Evolutionary conservation across 2,329 filamentous ascomycete species (phyloP).

Genomic region (Blastomyces parvus): DNA sequence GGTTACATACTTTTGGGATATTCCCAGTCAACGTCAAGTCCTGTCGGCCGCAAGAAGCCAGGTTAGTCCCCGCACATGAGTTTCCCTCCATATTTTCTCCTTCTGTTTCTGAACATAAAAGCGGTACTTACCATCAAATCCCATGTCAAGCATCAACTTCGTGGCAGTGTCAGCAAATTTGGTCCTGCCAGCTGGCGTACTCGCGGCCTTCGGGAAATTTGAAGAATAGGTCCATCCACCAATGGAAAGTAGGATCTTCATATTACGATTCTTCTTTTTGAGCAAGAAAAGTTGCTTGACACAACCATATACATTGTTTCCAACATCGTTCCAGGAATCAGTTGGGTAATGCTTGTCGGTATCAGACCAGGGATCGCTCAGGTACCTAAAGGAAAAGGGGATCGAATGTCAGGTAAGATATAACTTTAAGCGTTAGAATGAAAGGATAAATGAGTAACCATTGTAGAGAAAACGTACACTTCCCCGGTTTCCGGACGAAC

Average conservation of each 20-base stretch:
- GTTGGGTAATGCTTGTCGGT: constrained; percentile 57
- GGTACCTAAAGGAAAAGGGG: constrained; percentile 24
- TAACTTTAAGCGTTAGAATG: neutral
- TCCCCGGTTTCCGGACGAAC: constrained; percentile 68
- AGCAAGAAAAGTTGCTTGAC: constrained; percentile 66
- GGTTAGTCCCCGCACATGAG: neutral
- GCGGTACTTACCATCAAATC: constrained; percentile 47
- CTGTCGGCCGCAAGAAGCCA: constrained; percentile 17
- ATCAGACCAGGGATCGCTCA: constrained; percentile 62
- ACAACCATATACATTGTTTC: constrained; percentile 65
- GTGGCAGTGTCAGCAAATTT: constrained; percentile 64
- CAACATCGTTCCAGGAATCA: constrained; percentile 59
- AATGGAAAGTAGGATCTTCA: constrained; percentile 73
- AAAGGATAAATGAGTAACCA: neutral
- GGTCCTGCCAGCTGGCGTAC: constrained; percentile 51
- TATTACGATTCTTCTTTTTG: constrained; percentile 63
- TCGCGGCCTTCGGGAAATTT: constrained; percentile 65
- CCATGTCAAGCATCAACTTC: constrained; percentile 65
- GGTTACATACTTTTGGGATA: constrained; percentile 31
- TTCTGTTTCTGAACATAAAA: neutral
- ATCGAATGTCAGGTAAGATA: constrained; percentile 3
- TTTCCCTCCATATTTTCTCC: neutral
- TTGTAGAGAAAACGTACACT: constrained; percentile 45
- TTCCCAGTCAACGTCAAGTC: constrained; percentile 42
- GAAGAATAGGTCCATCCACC: constrained; percentile 70